Conservation (phyloP, 2,329 filamentous ascomycete species). For the Fusarium sp. region DNA sequence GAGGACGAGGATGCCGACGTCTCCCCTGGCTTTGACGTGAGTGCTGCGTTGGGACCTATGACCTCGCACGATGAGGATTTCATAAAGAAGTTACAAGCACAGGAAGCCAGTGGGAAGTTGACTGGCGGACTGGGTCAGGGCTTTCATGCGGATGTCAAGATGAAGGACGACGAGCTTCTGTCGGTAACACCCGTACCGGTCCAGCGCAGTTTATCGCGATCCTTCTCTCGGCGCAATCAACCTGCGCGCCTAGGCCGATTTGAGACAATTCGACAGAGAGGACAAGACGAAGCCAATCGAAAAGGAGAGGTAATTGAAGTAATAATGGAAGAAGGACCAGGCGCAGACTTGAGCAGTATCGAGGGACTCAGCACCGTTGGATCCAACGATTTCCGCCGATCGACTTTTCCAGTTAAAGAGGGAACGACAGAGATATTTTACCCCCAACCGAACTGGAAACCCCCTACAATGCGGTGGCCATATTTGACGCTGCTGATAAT, state of each 20-base stretch:
- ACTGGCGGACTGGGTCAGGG: conserved; percentile 70
- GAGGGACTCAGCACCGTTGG: conserved; percentile 54
- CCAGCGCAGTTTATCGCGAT: conserved; percentile 53
- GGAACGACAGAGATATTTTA: conserved; percentile 64
- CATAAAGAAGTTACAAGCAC: conserved; percentile 58
- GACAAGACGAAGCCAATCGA: conserved; percentile 69
- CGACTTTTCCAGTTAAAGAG: conserved; percentile 53
- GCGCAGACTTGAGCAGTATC: conserved; percentile 64
- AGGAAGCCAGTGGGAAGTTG: conserved; percentile 65
- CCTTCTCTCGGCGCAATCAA: conserved; percentile 54
- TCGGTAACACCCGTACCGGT: conserved; percentile 48
- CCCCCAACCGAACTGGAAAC: conserved; percentile 74
- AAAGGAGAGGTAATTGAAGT: conserved; percentile 70
- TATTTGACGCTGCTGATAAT: conserved; percentile 66
- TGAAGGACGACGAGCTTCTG: conserved; percentile 64
- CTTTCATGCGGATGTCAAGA: conserved; percentile 58
- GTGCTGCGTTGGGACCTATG: conserved; percentile 58
- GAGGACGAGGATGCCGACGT: conserved; percentile 46
- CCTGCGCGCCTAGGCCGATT: conserved; percentile 44
- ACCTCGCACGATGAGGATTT: conserved; percentile 59
- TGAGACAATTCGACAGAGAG: conserved; percentile 61
- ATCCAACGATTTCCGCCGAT: conserved; percentile 50
- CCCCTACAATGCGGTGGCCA: conserved; percentile 71
- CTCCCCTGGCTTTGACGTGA: conserved; percentile 58
- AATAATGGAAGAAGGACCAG: conserved; percentile 57